phyloP scores from a whole-genome alignment of 23 red algal genomes.

The Gracilariopsis chorda region DNA sequence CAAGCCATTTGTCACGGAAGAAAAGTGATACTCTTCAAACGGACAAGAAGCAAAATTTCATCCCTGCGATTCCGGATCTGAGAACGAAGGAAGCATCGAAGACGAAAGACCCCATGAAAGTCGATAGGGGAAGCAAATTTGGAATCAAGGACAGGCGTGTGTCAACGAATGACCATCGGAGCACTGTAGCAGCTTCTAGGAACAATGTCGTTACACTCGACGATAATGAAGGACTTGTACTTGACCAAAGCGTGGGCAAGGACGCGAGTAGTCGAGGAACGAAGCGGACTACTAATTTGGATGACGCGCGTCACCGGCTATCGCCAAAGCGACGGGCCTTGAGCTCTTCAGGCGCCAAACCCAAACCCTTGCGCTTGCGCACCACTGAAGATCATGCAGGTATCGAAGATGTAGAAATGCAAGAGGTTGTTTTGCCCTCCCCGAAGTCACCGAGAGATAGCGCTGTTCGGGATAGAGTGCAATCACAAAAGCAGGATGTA shows the following conservation, averaged over 20 bases:
- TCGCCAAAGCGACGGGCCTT: not conserved
- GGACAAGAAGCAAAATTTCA: not conserved
- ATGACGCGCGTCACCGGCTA: not conserved
- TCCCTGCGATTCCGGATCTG: no score
- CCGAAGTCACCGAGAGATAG: not conserved
- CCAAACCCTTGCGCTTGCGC: not conserved
- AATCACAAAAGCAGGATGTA: not conserved
- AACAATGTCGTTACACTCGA: not conserved
- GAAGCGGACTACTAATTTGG: not conserved
- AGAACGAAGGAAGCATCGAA: not conserved
- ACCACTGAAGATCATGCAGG: not conserved
- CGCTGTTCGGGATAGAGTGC: not conserved
- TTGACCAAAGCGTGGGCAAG: no score
- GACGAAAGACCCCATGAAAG: not conserved
- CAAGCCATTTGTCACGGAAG: not conserved
- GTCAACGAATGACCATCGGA: not conserved
- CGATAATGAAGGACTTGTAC: not conserved
- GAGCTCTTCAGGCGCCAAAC: not conserved
- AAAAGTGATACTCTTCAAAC: not conserved
- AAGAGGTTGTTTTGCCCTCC: not conserved
- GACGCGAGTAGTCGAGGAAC: not conserved
- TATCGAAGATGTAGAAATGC: not conserved
- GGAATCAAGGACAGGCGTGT: not conserved
- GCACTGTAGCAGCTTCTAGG: not conserved
- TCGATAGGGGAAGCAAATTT: not conserved